Percentiles rank a stretch among this genome's conserved stretches.
These are phyloP conservation scores for Rhizophagus sp. DNA, from an alignment of 192 early-diverging fungal species.

Conservation along the genomic window DNA sequence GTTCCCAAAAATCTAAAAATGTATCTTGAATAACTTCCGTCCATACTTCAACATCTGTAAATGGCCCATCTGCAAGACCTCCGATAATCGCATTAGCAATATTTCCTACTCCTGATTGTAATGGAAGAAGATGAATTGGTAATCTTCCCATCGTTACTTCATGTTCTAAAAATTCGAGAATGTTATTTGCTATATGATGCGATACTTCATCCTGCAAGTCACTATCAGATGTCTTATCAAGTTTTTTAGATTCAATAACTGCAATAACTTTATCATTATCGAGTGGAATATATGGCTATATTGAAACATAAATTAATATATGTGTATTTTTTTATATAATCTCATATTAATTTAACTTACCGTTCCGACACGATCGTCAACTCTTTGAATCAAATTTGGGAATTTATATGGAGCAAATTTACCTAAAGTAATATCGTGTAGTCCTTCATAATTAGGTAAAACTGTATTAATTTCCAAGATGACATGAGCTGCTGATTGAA, in stretches of 20 bases:
- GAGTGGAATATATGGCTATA: constrained; percentile 38
- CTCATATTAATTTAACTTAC: not conserved
- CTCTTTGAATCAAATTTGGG: constrained; percentile 43
- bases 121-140: constrained; percentile 37
- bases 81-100: constrained; percentile 49
- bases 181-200: constrained; percentile 37
- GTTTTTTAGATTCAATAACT: constrained; percentile 37
- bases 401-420: constrained; percentile 39
- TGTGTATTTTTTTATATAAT: not conserved
- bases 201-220: constrained; percentile 29
- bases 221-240: constrained; percentile 34
- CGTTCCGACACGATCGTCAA: constrained; percentile 41
- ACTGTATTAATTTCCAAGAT: constrained; percentile 47
- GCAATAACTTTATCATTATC: constrained; percentile 44
- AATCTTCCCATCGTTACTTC: constrained; percentile 44
- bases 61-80: constrained; percentile 41
- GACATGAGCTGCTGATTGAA: constrained; percentile 45
- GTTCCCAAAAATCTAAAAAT: constrained; percentile 35
- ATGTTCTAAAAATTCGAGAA: constrained; percentile 45
- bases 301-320: not conserved
- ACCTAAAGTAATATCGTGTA: constrained; percentile 41
- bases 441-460: constrained; percentile 46
- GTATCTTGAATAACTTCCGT: constrained; percentile 51
- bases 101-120: constrained; percentile 48
- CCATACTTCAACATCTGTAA: constrained; percentile 44